Evolutionary conservation across 768 basidiomycete genomes (phyloP).

Genomic region (Lepiota brunneoincarnata): DNA sequence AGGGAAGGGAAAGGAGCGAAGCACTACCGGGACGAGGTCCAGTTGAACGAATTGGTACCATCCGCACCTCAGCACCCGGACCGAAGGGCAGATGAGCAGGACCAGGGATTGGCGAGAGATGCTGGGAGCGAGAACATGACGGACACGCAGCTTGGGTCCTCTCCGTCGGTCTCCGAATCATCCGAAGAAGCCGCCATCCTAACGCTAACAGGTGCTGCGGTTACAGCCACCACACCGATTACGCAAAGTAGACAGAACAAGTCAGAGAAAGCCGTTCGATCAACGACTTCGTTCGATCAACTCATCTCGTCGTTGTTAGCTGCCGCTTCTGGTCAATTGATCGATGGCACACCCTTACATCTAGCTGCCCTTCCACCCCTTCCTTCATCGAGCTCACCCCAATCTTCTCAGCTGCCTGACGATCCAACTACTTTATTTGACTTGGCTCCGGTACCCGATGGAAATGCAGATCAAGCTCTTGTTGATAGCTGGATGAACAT

Average conservation of each 20-base stretch:
- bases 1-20: slow-evolving; percentile 5
- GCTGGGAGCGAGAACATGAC: too few relatives aligned
- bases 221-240: neutral
- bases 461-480: slow-evolving; percentile 32
- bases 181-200: too few relatives aligned
- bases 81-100: neutral
- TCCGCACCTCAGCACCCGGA: neutral
- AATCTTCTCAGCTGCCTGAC: neutral
- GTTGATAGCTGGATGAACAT: slow-evolving; percentile 53
- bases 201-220: too few relatives aligned
- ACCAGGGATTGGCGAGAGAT: too few relatives aligned
- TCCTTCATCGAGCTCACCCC: neutral
- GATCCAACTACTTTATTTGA: neutral
- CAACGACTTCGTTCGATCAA: neutral
- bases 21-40: neutral
- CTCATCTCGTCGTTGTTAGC: slow-evolving; percentile 8
- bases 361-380: neutral
- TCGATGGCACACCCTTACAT: neutral
- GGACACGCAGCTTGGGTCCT: too few relatives aligned
- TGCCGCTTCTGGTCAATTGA: neutral
- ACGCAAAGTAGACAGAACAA: neutral
- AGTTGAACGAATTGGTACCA: neutral
- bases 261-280: neutral
- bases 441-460: neutral
- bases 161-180: too few relatives aligned